These are phyloP conservation scores for Tothia fuscella DNA, from an alignment of 2,329 filamentous ascomycete genomes.

Conservation along the genomic window DNA sequence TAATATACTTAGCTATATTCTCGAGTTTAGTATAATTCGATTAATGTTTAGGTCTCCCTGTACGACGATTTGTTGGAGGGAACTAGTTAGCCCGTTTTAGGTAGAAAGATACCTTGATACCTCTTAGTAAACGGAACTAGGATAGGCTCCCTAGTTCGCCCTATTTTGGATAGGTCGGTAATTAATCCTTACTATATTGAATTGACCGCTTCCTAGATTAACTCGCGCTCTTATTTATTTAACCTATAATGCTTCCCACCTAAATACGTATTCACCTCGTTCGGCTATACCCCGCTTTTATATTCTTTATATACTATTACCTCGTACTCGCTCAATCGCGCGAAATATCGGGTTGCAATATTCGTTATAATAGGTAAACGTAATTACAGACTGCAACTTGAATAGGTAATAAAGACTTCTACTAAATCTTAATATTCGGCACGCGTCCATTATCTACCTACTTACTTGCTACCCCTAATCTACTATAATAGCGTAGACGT, in stretches of 20 bases:
- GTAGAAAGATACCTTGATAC: too few relatives aligned
- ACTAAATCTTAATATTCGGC: background rate
- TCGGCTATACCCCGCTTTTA: background rate
- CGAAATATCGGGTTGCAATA: background rate
- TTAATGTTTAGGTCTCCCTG: background rate
- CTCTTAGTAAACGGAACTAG: too few relatives aligned
- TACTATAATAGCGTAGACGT: background rate
- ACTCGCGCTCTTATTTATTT: background rate
- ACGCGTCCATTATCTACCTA: background rate
- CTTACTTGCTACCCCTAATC: too few relatives aligned
- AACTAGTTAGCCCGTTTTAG: too few relatives aligned
- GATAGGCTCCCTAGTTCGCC: too few relatives aligned
- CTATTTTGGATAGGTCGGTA: background rate
- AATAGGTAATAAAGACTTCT: too few relatives aligned
- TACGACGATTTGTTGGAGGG: too few relatives aligned
- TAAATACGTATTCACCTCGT: conserved; percentile 3
- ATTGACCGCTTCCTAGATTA: background rate
- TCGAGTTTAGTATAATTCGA: background rate
- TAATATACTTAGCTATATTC: background rate
- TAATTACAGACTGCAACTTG: too few relatives aligned
- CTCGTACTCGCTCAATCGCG: conserved; percentile 1
- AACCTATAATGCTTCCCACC: background rate
- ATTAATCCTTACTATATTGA: conserved; percentile 1
- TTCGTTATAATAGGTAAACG: background rate
- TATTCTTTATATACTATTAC: conserved; percentile 6